These are phyloP conservation scores for Phyllosticta citrichinensis DNA, from an alignment of 2,329 filamentous ascomycete genomes.

Conservation along the genomic window DNA sequence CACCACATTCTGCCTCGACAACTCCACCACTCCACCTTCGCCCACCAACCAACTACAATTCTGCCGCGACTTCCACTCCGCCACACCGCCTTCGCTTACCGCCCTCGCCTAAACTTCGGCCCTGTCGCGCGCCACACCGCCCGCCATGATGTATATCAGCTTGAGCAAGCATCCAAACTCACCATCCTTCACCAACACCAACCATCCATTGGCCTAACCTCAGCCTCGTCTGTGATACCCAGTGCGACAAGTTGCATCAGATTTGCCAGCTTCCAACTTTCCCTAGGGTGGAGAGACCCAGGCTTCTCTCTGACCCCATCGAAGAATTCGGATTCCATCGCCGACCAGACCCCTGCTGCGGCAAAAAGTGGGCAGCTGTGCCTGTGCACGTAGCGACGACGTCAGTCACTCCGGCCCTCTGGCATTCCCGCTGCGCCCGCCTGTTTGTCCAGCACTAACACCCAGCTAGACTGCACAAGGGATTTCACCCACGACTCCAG, in stretches of 20 bases:
- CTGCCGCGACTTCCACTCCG: no score
- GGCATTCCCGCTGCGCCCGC: not conserved
- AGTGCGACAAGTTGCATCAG: not conserved
- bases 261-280: not conserved
- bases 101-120: no score
- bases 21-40: no score
- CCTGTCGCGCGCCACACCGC: no score
- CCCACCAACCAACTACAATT: no score
- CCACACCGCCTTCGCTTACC: no score
- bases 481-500: not conserved
- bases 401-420: not conserved
- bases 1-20: no score
- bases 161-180: not conserved
- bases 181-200: not conserved
- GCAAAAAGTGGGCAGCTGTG: not conserved
- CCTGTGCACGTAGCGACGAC: not conserved
- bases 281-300: no score
- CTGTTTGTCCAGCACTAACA: not conserved
- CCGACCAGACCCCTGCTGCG: not conserved
- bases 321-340: no score
- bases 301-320: no score
- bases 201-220: not conserved
- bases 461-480: not conserved
- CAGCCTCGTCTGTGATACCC: not conserved
- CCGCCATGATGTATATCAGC: no score